Base-by-base conservation (phyloP, 306 rosid species). In the Luffa aegyptiaca region DNA sequence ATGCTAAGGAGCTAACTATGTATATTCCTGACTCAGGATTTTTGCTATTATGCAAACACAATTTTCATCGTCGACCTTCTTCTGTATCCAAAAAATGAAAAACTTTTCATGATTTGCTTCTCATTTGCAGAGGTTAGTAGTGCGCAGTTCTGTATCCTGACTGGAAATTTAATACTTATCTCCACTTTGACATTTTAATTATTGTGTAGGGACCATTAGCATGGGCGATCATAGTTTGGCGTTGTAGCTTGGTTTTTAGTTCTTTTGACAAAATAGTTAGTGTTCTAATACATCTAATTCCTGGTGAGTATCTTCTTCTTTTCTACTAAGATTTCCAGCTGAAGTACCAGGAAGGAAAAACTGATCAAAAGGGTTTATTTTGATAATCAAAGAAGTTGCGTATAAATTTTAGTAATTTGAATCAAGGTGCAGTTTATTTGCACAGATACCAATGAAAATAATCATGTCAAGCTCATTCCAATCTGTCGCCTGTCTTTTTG, bases 201-300 rank as follows among this genome's bases (percentile, higher is more conserved):
- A 72, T 42, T 59, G n/a, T 87, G 82, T 84, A 95, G 97, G 98
- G 98, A 76, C 98, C 98, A 42, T 84, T 95, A 84, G 97, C 98
- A 11, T 91, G 97, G 97, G 98, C 97, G 64, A 83, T 95, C 89
- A 95, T 95, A 74, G 91, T 95, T 79, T 92, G 97, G 98, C 97
- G 97, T 57, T 95, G 98, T 89, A 92, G 98, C 86, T 87, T 95
- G 93, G 97, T 95, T 85, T 92, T 92, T 86, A 92, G 96, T 79
- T 95, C 98, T 48, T 51, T 87, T 21, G 98, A 92, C 84, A 94
- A 94, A 88, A 63, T 88, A 56, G 97, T 94, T 71, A 94, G 98
- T 76, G 98, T 95, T 83, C 97, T 95, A 57, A 95, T 95, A 81
- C 97, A 95, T 87, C 95, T 95, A 77, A 86, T 95, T 74, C 98